Base-by-base conservation (phyloP, 2,329 filamentous ascomycete species). In the Microthyrium microscopicum region DNA sequence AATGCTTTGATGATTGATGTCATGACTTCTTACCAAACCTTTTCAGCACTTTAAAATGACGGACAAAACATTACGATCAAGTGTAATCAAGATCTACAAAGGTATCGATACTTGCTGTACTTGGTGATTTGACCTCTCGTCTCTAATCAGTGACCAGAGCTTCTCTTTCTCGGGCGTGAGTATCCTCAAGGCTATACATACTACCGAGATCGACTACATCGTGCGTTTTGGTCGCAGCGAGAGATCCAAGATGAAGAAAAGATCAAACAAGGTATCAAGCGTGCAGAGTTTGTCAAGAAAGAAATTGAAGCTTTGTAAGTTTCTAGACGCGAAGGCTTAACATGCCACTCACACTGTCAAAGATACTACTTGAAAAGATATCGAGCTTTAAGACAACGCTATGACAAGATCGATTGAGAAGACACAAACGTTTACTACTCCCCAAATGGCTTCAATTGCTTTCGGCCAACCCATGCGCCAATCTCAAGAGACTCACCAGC, bases 291-390 rank as follows among this genome's bases (percentile, higher is more conserved):
- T 54, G 83, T 95, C 4, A 91, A 82, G 56, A 94, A 91, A 66
- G 87, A 94, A 54, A 82, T 95, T 39, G 85, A 94, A 58, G 77
- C 84, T 13, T 53, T 95, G 81, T 94, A 66, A 70, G 81, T 68
- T 26, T 25, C 20, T 12, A 7, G 7, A 31, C 29, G 22, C 16
- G 7, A 9, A 9, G 11, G 9, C 9, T 22, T 22, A 11, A 31
- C 20, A 31, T 31, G 19, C 8, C 15, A 29, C 8, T 29, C 16
- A 9, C 20, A 20, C 15, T 11, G 21, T 12, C 45, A 40, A 52
- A 91, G 82, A 52, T 91, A 92, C 56, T 92, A 89, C 60, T 64
- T 94, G 47, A 93, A 91, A 62, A 71, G 80, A 52, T 94, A 94
- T 60, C 76, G 87, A 45, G 73, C 81, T 18, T 59, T 94, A 47